A percentile compares a stretch with the other conserved stretches of the same genome.
phyloP scores from a whole-genome alignment of 148 eudicot genomes.

The Beta vulgaris region DNA sequence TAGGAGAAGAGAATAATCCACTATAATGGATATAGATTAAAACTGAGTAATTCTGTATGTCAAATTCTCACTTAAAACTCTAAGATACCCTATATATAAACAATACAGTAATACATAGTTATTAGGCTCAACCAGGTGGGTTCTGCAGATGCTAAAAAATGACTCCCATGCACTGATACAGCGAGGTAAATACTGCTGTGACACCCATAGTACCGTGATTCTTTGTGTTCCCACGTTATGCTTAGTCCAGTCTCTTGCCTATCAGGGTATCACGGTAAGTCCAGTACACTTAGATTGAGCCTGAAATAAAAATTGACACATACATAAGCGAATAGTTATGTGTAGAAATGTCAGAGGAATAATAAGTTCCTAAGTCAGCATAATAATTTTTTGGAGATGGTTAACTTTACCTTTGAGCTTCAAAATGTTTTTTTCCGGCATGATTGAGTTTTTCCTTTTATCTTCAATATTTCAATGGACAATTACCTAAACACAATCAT shows the following conservation, averaged over 20 bases:
- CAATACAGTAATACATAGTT: too few relatives aligned
- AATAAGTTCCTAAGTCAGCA: too few relatives aligned
- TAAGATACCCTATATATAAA: too few relatives aligned
- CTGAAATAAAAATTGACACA: too few relatives aligned
- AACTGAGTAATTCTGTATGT: background rate
- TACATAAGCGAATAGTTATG: too few relatives aligned
- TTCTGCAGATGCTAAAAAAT: background rate
- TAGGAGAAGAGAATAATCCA: background rate
- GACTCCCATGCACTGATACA: background rate
- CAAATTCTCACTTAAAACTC: too few relatives aligned
- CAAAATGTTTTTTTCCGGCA: background rate
- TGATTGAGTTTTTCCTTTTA: background rate
- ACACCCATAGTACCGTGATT: background rate
- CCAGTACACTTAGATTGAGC: background rate
- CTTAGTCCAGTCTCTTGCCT: background rate
- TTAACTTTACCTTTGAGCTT: background rate
- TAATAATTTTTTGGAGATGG: too few relatives aligned
- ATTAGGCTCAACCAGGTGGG: background rate
- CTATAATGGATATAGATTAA: background rate
- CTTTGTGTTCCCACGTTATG: background rate
- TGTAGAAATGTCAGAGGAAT: too few relatives aligned
- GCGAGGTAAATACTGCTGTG: background rate
- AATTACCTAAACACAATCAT: too few relatives aligned
- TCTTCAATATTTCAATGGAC: background rate
- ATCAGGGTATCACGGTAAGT: background rate